A percentile compares a stretch with the other conserved stretches of the same genome.
phyloP scores from a whole-genome alignment of 345 rosid species.

The Nasturtium officinale region DNA sequence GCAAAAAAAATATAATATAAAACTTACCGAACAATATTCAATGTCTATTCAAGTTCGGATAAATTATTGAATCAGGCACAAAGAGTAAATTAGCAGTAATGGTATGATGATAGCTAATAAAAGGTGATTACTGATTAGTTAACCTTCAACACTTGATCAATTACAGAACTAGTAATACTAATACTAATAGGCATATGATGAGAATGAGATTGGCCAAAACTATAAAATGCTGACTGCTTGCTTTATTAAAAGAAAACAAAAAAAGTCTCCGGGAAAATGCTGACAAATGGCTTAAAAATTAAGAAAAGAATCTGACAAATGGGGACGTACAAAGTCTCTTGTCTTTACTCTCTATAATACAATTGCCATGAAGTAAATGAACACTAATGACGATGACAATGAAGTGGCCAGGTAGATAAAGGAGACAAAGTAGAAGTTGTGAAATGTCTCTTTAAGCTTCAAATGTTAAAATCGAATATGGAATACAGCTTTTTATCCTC shows the following conservation, averaged over 20 bases:
- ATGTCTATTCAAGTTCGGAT: neutral
- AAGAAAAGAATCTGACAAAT: conserved; percentile 25
- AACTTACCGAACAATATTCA: too few relatives aligned
- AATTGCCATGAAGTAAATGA: conserved; percentile 33
- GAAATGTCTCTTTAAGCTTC: conserved; percentile 36
- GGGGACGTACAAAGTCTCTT: conserved; percentile 28
- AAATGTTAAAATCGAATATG: conserved; percentile 25
- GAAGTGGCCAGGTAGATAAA: conserved; percentile 33
- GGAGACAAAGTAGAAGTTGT: conserved; percentile 30
- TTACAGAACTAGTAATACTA: neutral
- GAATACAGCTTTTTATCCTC: conserved; percentile 29
- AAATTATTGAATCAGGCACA: neutral
- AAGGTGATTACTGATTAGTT: conserved; percentile 2
- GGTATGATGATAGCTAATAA: neutral
- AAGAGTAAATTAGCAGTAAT: neutral
- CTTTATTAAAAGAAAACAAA: conserved; percentile 16
- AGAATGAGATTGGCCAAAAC: conserved; percentile 12
- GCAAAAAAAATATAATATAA: too few relatives aligned
- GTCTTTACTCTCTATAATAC: conserved; percentile 18
- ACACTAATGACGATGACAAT: neutral
- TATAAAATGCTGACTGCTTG: conserved; percentile 11
- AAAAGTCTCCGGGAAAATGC: conserved; percentile 29
- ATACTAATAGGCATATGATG: neutral
- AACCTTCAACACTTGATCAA: neutral
- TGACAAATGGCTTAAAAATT: conserved; percentile 1